Percentiles rank a stretch among this genome's conserved stretches.
phyloP scores from a whole-genome alignment of 371 early-diverging fungal genomes.

The Batkoa obscura region DNA sequence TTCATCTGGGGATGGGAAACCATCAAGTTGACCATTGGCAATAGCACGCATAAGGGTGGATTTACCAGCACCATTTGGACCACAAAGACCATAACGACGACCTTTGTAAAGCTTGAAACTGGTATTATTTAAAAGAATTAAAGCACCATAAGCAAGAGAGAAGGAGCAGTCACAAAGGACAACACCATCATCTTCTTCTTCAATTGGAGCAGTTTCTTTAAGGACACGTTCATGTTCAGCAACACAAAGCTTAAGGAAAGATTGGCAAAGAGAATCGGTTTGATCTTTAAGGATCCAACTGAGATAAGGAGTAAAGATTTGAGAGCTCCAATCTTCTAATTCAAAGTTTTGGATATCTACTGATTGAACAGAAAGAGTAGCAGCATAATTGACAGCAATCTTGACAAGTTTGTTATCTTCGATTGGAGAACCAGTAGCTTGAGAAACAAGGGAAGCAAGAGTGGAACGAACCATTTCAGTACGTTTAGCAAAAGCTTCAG shows the following conservation, averaged over 20 bases:
- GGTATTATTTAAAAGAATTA: constrained; percentile 61
- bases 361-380: constrained; percentile 23
- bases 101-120: constrained; percentile 57
- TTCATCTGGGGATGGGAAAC: constrained; percentile 56
- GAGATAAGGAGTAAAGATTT: constrained; percentile 27
- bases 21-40: constrained; percentile 53
- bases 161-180: constrained; percentile 67
- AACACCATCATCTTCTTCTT: constrained; percentile 49
- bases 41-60: constrained; percentile 77
- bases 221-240: constrained; percentile 23
- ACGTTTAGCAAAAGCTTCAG: constrained; percentile 11
- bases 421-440: constrained; percentile 5
- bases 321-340: constrained; percentile 24
- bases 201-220: constrained; percentile 24
- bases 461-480: constrained; percentile 12
- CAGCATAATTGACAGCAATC: constrained; percentile 20
- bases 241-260: constrained; percentile 17
- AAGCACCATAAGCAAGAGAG: constrained; percentile 66
- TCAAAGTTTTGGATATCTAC: constrained; percentile 28
- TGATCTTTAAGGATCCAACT: constrained; percentile 27
- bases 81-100: constrained; percentile 68
- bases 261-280: constrained; percentile 13
- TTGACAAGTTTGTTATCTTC: constrained; percentile 21
- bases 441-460: constrained; percentile 12
- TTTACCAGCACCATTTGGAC: constrained; percentile 80